Conservation (phyloP, 345 rosid genomes). For the Citrus australasica region DNA sequence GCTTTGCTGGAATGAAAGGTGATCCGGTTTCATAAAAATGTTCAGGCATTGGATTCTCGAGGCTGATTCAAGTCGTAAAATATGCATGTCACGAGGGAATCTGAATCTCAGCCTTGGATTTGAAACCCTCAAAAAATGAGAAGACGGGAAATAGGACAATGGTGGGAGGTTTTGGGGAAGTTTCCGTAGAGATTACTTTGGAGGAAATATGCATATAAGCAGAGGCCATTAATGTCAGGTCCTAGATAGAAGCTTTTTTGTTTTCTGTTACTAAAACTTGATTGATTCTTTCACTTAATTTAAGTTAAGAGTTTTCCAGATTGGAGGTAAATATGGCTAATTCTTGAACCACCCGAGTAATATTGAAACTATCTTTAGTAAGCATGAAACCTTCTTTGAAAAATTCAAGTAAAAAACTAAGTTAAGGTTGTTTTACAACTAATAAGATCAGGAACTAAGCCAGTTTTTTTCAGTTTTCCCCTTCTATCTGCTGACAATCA, state of each 20-base stretch:
- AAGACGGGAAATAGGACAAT: not conserved
- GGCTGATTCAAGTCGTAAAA: not conserved
- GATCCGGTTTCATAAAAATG: conserved; percentile 11
- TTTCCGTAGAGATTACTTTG: not conserved
- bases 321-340: conserved; percentile 7
- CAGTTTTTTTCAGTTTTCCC: not conserved
- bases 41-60: not conserved
- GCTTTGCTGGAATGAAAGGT: conserved; percentile 16
- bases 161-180: not conserved
- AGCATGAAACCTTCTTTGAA: not conserved
- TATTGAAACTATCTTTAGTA: not conserved
- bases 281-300: not conserved
- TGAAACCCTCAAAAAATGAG: not conserved
- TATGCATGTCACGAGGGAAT: not conserved
- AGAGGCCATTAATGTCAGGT: conserved; percentile 16
- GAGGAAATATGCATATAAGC: not conserved
- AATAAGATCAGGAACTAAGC: not conserved
- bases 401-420: not conserved
- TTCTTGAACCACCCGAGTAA: not conserved
- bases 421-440: not conserved
- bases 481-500: not conserved
- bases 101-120: not conserved
- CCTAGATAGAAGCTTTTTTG: not conserved
- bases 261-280: conserved; percentile 1
- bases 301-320: not conserved